Percentiles rank a stretch among this genome's conserved stretches.
Conservation (phyloP, 768 basidiomycete species). For the Asterophora lycoperdoides region DNA sequence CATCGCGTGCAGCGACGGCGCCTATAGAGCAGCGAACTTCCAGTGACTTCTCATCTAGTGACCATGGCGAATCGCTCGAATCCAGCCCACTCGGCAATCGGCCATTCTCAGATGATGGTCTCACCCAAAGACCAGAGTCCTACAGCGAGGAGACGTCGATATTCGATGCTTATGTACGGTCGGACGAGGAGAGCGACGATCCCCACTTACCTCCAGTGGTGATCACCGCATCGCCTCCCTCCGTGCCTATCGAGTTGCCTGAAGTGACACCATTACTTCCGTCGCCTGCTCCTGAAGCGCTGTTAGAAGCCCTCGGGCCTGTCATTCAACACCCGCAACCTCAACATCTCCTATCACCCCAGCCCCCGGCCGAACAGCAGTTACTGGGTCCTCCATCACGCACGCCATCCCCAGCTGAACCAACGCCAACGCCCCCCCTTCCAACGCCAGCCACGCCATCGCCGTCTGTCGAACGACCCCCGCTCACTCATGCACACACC, state of each 20-base stretch:
- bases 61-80: conserved; percentile 55
- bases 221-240: conserved; percentile 27
- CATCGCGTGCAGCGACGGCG: conserved; percentile 24
- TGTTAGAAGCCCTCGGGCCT: conserved; percentile 34
- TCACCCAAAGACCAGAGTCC: conserved; percentile 54
- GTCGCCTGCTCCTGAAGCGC: conserved; percentile 22
- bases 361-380: conserved; percentile 30
- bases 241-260: conserved; percentile 18
- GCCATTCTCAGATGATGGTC: conserved; percentile 47
- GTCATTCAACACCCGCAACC: conserved; percentile 67
- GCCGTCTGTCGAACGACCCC: not conserved
- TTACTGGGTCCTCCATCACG: conserved; percentile 34
- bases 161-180: conserved; percentile 72
- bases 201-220: conserved; percentile 22
- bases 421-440: conserved; percentile 1
- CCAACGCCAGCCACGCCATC: conserved; percentile 16
- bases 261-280: conserved; percentile 4
- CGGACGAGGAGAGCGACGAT: conserved; percentile 50
- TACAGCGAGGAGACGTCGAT: conserved; percentile 81
- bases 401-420: conserved; percentile 54
- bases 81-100: conserved; percentile 30
- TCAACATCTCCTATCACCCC: conserved; percentile 45
- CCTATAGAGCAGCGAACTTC: conserved; percentile 52
- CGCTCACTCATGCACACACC: conserved; percentile 20
- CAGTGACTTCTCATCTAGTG: conserved; percentile 68